Base-by-base conservation (phyloP, 208 protist species). In the Trypanosoma cruzi region DNA sequence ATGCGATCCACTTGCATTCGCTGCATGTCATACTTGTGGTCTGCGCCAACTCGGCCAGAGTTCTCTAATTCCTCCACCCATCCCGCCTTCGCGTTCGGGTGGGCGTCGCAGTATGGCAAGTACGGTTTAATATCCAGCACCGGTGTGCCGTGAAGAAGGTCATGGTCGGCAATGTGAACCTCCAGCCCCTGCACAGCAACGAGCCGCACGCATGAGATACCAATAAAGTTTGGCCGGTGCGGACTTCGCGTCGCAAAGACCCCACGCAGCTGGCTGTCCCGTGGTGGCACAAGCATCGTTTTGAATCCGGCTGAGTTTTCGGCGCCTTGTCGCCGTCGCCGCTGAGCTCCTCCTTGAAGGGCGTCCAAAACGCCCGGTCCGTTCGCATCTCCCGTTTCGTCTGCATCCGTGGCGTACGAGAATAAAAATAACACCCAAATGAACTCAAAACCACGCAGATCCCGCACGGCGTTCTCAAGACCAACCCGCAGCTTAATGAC, bases 121-220 rank as follows among this genome's bases (percentile, higher is more conserved):
- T 98, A 99, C 4, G 97, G 97, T 79, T 99, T 99, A 64, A 99
- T 96, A 69, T 99, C 98, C 24, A 99, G 79, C 56, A 99, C 91
- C 8, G 97, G 96, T 29, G 98, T 99, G 32, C 96, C 95, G 75
- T 99, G 92, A 22, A 98, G 83, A 16, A 99, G 78, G 65, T 99
- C 97, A 64, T 98, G 81, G 46, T 97, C 97, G 32, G 88, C 85
- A 18, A 99, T 86, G 78, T 93, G 85, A 22, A 96, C 73, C 28
- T 93, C 81, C 5, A 92, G 69, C 5, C 91, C 90, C 28, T 84
- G 85, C 58, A 97, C 89, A 16, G 70, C 76, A 6, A 96, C 84
- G 16, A 98, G 80, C 18, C 83, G 85, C 28, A 95, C 89, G 56
- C 86, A 93, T 16, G 89, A 95, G 40, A 98, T 58, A 16, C 92